phyloP scores from a whole-genome alignment of 345 rosid genomes.

The Garcia nutans region DNA sequence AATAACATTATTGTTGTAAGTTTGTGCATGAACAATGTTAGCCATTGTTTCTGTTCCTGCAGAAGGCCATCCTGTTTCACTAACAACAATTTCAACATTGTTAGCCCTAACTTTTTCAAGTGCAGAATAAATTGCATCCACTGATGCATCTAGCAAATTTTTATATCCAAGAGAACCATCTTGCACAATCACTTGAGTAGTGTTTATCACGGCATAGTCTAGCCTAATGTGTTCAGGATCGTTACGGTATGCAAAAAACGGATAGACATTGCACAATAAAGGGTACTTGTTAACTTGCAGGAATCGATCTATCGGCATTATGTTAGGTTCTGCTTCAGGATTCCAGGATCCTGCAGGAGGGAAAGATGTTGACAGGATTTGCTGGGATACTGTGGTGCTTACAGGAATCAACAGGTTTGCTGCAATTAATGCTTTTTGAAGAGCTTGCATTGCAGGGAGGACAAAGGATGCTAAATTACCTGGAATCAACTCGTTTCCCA shows the following conservation, averaged over 20 bases:
- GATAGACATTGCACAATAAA: slow-evolving; percentile 9
- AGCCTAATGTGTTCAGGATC: background rate
- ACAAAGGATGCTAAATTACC: background rate
- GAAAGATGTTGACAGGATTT: background rate
- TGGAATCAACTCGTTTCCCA: background rate
- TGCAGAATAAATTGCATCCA: slow-evolving; percentile 3
- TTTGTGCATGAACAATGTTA: background rate
- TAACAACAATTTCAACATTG: background rate
- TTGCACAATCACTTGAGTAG: background rate
- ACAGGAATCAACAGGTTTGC: background rate
- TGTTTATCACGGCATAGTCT: slow-evolving; percentile 10
- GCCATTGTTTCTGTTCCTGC: background rate
- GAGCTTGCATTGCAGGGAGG: slow-evolving; percentile 5
- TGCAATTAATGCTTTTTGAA: background rate
- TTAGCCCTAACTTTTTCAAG: background rate
- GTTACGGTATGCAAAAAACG: no score
- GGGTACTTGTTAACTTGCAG: slow-evolving; percentile 6
- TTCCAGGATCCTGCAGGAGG: background rate
- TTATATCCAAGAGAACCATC: background rate
- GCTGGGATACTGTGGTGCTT: background rate
- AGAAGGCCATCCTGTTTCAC: slow-evolving; percentile 16
- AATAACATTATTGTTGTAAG: background rate
- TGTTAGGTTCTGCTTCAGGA: background rate
- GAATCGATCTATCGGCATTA: slow-evolving; percentile 11
- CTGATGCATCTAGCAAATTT: slow-evolving; percentile 6